Percentiles rank a stretch among this genome's conserved stretches.
Evolutionary conservation across 441 rosid genomes (phyloP).

Genomic region (Biscutella laevigata): DNA sequence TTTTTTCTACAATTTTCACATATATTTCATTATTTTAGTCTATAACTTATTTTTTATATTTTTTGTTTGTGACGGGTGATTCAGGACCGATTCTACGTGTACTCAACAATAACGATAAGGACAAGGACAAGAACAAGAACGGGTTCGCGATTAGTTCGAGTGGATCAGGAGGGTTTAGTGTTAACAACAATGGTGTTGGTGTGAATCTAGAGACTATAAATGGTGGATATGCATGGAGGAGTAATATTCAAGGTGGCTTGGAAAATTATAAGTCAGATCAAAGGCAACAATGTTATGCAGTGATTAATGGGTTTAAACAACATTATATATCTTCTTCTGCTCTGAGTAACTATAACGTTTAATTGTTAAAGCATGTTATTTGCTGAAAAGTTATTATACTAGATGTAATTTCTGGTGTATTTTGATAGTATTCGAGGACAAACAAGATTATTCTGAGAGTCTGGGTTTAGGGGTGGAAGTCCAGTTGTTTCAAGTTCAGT

Average conservation of each 20-base stretch:
- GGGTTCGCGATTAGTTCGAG: constrained; percentile 13
- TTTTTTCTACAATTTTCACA: no score
- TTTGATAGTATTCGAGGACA: no score
- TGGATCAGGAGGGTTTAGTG: constrained; percentile 19
- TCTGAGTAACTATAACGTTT: background rate
- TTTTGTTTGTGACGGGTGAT: no score
- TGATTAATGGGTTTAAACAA: constrained; percentile 24
- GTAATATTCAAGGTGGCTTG: constrained; percentile 19
- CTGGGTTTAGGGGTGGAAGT: no score
- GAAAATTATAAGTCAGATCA: constrained; percentile 23
- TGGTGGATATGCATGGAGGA: constrained; percentile 18
- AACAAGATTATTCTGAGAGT: no score
- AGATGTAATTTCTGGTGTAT: no score
- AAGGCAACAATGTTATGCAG: constrained; percentile 29
- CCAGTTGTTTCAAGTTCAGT: no score
- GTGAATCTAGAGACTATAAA: constrained; percentile 9
- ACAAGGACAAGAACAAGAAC: constrained; percentile 17
- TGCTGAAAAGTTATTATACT: no score
- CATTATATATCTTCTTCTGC: constrained; percentile 21
- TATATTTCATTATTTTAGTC: no score
- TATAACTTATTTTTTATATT: no score
- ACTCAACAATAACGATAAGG: background rate
- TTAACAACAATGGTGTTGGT: constrained; percentile 19
- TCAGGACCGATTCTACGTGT: no score
- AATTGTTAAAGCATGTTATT: background rate